phyloP scores from a whole-genome alignment of 2,329 filamentous ascomycete genomes.

The Diaporthe vexans region DNA sequence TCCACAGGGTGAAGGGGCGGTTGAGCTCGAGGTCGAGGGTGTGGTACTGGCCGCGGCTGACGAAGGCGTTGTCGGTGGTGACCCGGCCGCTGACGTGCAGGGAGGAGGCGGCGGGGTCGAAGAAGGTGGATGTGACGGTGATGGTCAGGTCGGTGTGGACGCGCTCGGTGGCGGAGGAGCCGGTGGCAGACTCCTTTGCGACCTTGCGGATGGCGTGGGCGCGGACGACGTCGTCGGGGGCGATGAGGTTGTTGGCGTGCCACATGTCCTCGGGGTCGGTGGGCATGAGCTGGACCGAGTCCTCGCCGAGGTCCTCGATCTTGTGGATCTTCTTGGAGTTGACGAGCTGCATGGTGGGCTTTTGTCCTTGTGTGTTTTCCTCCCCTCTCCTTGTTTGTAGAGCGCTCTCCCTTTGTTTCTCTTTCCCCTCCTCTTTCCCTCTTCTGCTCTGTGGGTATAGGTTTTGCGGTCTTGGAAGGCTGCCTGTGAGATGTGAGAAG shows the following conservation, averaged over 20 bases:
- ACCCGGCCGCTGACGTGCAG: constrained; percentile 71
- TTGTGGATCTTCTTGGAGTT: constrained; percentile 54
- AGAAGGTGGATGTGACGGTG: constrained; percentile 69
- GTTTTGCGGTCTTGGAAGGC: not conserved
- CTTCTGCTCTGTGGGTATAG: not conserved
- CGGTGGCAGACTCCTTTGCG: constrained; percentile 59
- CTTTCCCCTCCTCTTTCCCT: not conserved
- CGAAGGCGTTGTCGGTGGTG: constrained; percentile 65
- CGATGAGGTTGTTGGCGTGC: constrained; percentile 74
- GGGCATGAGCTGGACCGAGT: constrained; percentile 56
- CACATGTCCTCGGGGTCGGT: constrained; percentile 64
- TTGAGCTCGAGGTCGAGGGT: constrained; percentile 87
- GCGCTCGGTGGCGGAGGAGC: constrained; percentile 62
- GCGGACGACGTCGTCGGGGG: constrained; percentile 65
- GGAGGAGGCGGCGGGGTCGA: constrained; percentile 68
- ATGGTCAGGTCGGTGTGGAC: constrained; percentile 72
- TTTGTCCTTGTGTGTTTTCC: not conserved
- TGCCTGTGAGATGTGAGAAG: not conserved
- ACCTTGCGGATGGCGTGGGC: constrained; percentile 71
- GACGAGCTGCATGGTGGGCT: constrained; percentile 55
- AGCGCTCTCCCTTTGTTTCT: not conserved
- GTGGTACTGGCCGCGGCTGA: constrained; percentile 69
- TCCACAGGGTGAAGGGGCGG: constrained; percentile 89
- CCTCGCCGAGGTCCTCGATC: constrained; percentile 55
- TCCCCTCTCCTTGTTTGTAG: not conserved